Evolutionary conservation across 768 basidiomycete genomes (phyloP).

Genomic region (Lactarius tabidus): DNA sequence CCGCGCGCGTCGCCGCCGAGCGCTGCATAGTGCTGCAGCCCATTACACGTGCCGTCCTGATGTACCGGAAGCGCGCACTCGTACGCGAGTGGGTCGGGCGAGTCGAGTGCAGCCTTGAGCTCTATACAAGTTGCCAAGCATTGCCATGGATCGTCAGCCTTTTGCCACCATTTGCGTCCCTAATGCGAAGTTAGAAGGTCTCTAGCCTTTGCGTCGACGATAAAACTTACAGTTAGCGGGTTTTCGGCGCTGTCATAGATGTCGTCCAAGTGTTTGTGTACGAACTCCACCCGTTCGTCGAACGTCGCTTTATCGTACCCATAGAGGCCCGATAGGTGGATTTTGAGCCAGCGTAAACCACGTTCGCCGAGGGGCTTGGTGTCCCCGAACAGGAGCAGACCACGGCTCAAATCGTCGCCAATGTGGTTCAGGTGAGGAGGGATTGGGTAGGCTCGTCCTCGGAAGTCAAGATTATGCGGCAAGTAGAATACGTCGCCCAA

Average conservation of each 20-base stretch:
- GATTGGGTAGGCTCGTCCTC: conserved; percentile 94
- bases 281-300: conserved; percentile 83
- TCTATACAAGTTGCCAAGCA: conserved; percentile 92
- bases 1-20: conserved; percentile 89
- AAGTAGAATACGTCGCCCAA: conserved; percentile 84
- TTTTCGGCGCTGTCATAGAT: conserved; percentile 79
- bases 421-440: conserved; percentile 95
- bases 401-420: conserved; percentile 89
- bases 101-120: conserved; percentile 72
- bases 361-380: conserved; percentile 73
- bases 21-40: conserved; percentile 97
- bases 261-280: conserved; percentile 65
- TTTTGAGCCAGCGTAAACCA: conserved; percentile 92
- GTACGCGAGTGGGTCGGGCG: conserved; percentile 54
- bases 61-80: conserved; percentile 82
- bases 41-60: conserved; percentile 98
- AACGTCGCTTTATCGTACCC: conserved; percentile 95
- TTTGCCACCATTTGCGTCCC: conserved; percentile 84
- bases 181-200: conserved; percentile 29
- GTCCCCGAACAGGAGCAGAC: conserved; percentile 80
- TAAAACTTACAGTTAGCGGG: conserved; percentile 60
- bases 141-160: conserved; percentile 97
- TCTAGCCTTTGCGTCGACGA: conserved; percentile 6
- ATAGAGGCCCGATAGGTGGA: conserved; percentile 89
- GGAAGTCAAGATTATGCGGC: conserved; percentile 96